Conservation (phyloP, 441 rosid species). For the Euphorbia corollata region DNA sequence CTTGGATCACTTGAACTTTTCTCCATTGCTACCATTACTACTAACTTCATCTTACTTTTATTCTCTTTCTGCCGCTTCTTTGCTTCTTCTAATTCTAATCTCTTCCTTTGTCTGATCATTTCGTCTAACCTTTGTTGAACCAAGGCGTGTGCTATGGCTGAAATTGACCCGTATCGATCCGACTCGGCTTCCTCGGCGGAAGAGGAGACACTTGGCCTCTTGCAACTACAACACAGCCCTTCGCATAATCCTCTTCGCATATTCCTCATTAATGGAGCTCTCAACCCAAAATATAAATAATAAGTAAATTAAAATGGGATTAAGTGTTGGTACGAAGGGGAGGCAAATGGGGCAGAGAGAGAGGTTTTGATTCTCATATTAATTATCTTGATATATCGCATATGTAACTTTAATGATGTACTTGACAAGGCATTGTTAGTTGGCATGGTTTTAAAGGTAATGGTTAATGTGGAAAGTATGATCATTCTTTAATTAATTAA, state of each 20-base stretch:
- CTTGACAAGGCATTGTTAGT: conserved; percentile 35
- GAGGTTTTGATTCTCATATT: conserved; percentile 6
- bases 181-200: conserved; percentile 38
- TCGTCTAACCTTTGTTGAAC: conserved; percentile 85
- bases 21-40: conserved; percentile 81
- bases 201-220: conserved; percentile 59
- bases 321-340: conserved; percentile 30
- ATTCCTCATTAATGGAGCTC: conserved; percentile 13
- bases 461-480: conserved; percentile 19
- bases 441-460: conserved; percentile 27
- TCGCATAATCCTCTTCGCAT: conserved; percentile 43
- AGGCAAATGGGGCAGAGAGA: conserved; percentile 43
- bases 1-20: conserved; percentile 69
- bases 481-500: conserved; percentile 11
- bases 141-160: conserved; percentile 85
- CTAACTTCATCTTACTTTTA: conserved; percentile 34
- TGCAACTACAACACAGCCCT: conserved; percentile 62
- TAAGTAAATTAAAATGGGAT: not conserved
- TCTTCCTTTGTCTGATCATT: conserved; percentile 58
- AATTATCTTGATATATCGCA: conserved; percentile 1
- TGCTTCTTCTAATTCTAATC: conserved; percentile 24
- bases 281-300: too few relatives aligned
- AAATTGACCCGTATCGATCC: conserved; percentile 42
- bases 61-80: conserved; percentile 19
- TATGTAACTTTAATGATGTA: conserved; percentile 19